phyloP scores from a whole-genome alignment of 768 basidiomycete genomes.

The Guyanaporus albipodus region DNA sequence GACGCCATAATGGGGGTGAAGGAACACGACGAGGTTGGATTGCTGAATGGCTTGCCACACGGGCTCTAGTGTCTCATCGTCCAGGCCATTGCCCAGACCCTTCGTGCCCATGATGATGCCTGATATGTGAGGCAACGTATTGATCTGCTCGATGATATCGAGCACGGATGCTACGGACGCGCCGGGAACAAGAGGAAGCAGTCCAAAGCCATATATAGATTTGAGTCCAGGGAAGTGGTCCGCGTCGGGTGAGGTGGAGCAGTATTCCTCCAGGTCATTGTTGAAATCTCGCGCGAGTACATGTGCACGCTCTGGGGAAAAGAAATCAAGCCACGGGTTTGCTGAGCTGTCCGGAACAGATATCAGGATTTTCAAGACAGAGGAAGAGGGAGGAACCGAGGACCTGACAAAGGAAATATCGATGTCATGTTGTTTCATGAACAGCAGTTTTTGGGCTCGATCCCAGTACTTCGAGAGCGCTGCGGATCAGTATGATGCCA shows the following conservation, averaged over 20 bases:
- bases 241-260: conserved; percentile 54
- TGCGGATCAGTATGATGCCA: conserved; percentile 8
- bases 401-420: conserved; percentile 77
- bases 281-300: conserved; percentile 69
- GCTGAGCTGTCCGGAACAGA: conserved; percentile 52
- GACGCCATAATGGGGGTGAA: conserved; percentile 87
- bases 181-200: conserved; percentile 76
- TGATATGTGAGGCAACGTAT: conserved; percentile 59
- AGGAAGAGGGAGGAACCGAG: conserved; percentile 6
- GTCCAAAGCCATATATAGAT: conserved; percentile 79
- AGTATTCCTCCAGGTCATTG: conserved; percentile 73
- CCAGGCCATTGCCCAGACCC: conserved; percentile 75
- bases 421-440: conserved; percentile 83
- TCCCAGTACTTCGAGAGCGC: conserved; percentile 64
- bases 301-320: conserved; percentile 63
- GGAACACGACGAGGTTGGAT: conserved; percentile 69
- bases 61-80: conserved; percentile 73
- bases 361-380: conserved; percentile 3
- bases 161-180: conserved; percentile 54
- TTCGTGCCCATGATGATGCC: conserved; percentile 79
- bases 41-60: conserved; percentile 77
- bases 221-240: conserved; percentile 39
- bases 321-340: conserved; percentile 91
- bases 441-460: conserved; percentile 67
- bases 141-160: conserved; percentile 63